Percentiles rank a stretch among this genome's conserved stretches.
Conservation (phyloP, 257 asterid species). For the Nicotiana sylvestris region DNA sequence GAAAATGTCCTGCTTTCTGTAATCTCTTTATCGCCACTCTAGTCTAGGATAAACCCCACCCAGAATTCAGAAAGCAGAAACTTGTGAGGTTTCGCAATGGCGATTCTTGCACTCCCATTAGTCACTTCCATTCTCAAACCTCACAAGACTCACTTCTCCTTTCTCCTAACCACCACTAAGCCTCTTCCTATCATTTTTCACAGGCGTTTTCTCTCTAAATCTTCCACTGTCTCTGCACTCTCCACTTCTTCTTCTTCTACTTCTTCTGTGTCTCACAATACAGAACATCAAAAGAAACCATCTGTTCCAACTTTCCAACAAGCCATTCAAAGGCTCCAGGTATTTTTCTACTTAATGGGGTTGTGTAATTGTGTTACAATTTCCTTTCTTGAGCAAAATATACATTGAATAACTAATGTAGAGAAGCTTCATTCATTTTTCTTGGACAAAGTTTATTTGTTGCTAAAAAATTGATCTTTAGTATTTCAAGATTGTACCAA, state of each 20-base stretch:
- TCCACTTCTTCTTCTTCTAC: slow-evolving; percentile 29
- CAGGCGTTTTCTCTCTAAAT: slow-evolving; percentile 33
- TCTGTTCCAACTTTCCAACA: slow-evolving; percentile 78
- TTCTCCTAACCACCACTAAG: slow-evolving; percentile 27
- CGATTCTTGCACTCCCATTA: slow-evolving; percentile 58
- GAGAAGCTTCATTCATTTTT: not conserved
- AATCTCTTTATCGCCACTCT: not conserved
- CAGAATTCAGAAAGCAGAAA: not conserved
- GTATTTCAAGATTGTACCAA: not conserved
- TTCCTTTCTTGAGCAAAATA: not conserved
- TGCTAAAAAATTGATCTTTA: not conserved
- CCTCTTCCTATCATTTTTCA: slow-evolving; percentile 23
- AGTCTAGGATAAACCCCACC: not conserved
- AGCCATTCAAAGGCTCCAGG: slow-evolving; percentile 98
- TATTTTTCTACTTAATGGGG: slow-evolving; percentile 6
- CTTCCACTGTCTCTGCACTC: slow-evolving; percentile 24
- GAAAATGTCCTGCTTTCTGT: not conserved
- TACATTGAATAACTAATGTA: not conserved
- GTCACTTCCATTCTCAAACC: slow-evolving; percentile 57
- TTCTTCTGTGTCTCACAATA: not conserved
- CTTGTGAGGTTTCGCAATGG: slow-evolving; percentile 35
- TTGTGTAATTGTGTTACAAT: not conserved
- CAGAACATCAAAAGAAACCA: slow-evolving; percentile 16
- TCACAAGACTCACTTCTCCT: slow-evolving; percentile 32
- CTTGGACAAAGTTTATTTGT: not conserved